phyloP scores from a whole-genome alignment of 139 green algal genomes.

The Coelastrella sp. region DNA sequence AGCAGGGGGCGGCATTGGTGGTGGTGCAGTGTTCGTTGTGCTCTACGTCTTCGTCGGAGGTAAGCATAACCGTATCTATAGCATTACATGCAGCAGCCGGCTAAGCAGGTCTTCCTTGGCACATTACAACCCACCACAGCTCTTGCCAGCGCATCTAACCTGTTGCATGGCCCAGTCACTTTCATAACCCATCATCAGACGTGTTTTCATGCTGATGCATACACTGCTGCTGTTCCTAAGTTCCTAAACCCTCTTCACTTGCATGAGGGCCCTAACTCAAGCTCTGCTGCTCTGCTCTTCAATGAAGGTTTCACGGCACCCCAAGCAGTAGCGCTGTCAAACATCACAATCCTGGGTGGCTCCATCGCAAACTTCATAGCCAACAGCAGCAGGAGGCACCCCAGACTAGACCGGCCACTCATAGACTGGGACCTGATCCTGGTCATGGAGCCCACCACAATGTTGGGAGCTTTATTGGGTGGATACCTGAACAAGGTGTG shows the following conservation, averaged over 20 bases:
- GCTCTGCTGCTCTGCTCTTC: background rate
- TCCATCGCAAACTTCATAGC: conserved; percentile 69
- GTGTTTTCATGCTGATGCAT: background rate
- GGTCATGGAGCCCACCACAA: conserved; percentile 78
- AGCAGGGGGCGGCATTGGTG: conserved; percentile 69
- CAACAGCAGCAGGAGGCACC: conserved; percentile 66
- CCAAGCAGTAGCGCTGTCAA: conserved; percentile 73
- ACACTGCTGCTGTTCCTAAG: background rate
- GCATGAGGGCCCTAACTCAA: background rate
- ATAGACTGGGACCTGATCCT: conserved; percentile 82
- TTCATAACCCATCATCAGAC: background rate
- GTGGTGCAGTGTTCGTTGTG: conserved; percentile 61
- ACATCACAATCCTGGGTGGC: conserved; percentile 77
- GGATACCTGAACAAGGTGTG: conserved; percentile 70
- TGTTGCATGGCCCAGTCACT: too few relatives aligned
- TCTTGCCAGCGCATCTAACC: too few relatives aligned
- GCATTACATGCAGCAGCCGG: background rate
- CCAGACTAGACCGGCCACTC: conserved; percentile 51
- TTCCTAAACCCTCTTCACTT: background rate
- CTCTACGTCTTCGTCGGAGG: conserved; percentile 56
- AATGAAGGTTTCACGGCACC: conserved; percentile 51
- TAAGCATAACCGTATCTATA: background rate
- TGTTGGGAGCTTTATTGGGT: conserved; percentile 71
- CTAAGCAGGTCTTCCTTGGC: too few relatives aligned
- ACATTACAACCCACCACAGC: background rate